Evolutionary conservation across 257 asterid species (phyloP).

Genomic region (Asclepias syriaca): DNA sequence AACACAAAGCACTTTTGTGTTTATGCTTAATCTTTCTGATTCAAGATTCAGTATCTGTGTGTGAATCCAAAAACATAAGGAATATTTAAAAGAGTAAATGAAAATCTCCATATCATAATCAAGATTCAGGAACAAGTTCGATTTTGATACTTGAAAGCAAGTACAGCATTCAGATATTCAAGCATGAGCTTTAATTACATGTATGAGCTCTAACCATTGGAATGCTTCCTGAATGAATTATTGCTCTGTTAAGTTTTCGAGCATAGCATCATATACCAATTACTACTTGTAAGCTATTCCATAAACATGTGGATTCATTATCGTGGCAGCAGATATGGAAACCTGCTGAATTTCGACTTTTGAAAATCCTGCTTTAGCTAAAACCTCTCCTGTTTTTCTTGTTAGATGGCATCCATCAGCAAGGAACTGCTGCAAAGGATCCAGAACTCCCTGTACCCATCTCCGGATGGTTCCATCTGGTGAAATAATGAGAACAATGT

Average conservation of each 20-base stretch:
- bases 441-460: constrained; percentile 58
- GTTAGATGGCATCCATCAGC: constrained; percentile 85
- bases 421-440: constrained; percentile 71
- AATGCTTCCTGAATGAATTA: background rate
- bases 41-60: background rate
- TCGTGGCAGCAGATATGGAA: constrained; percentile 46
- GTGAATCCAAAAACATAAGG: background rate
- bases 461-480: constrained; percentile 70
- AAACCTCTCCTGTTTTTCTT: constrained; percentile 44
- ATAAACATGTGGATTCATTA: constrained; percentile 62
- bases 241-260: background rate
- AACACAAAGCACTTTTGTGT: background rate
- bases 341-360: constrained; percentile 38
- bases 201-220: background rate
- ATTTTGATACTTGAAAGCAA: background rate
- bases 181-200: background rate
- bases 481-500: constrained; percentile 1
- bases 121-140: background rate
- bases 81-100: background rate
- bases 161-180: background rate
- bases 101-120: background rate
- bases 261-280: background rate
- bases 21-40: background rate
- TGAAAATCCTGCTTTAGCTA: constrained; percentile 57
- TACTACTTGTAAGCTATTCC: constrained; percentile 61